Evolutionary conservation across 257 asterid species (phyloP).

Genomic region (Thymus quinquecostatus): DNA sequence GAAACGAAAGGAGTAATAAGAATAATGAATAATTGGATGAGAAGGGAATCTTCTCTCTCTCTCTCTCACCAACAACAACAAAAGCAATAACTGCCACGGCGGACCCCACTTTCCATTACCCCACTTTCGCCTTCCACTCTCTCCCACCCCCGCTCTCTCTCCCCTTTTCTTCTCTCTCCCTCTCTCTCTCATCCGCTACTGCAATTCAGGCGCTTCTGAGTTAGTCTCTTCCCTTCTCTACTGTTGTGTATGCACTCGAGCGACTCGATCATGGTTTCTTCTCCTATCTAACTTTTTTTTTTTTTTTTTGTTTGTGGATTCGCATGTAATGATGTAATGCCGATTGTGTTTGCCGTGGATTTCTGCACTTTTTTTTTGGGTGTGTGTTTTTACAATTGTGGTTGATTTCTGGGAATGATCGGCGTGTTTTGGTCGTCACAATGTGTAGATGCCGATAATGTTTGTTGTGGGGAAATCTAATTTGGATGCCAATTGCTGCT

Average conservation of each 20-base stretch:
- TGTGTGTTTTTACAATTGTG: neutral
- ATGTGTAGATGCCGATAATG: neutral
- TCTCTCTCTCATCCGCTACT: constrained; percentile 15
- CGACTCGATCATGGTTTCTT: neutral
- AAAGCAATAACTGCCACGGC: constrained; percentile 43
- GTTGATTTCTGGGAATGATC: neutral
- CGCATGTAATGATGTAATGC: neutral
- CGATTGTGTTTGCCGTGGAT: neutral
- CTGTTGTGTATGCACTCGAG: neutral
- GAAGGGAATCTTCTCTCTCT: neutral
- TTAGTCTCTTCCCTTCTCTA: neutral
- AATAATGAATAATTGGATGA: too few relatives aligned
- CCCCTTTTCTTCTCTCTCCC: neutral
- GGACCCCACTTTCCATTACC: constrained; percentile 47
- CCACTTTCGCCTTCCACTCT: constrained; percentile 42
- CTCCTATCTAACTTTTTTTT: neutral
- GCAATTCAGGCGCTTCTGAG: constrained; percentile 21
- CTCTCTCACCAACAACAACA: constrained; percentile 11
- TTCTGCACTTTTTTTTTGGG: constrained; percentile 1
- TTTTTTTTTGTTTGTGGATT: neutral
- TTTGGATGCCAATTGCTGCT: constrained; percentile 9
- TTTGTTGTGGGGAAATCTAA: neutral
- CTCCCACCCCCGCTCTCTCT: constrained; percentile 28
- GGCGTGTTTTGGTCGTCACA: neutral
- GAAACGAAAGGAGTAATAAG: too few relatives aligned